Evolutionary conservation across 225 moss, liverwort and hornwort genomes (phyloP), one percentile per base, ranked within the genome.

Genomic region (Straminergon stramineum): DNA sequence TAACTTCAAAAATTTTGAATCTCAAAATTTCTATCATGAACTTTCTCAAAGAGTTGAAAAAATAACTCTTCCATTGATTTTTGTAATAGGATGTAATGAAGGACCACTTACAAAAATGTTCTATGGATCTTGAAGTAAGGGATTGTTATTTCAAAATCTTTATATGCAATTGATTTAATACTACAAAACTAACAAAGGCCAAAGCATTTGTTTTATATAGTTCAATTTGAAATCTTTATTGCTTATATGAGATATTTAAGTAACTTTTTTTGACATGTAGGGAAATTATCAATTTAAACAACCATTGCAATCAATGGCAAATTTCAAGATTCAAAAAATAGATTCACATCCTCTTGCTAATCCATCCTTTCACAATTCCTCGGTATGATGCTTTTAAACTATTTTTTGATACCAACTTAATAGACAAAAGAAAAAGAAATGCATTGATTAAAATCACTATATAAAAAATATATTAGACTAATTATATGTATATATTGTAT

Each of bases 301-400:
- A 7, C 45, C 75, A 15, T 39, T 88, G 11, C 78, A 79, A 15
- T 62, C 86, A 79, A 64, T 86, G 35, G 18, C 51, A 89, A 79
- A 84, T 84, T 89, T 90, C 10, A 89, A 74, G 26, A 84, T 86
- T 71, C 86, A 90, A 86, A 56, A 86, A 57, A 79, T 58, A 60
- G 79, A 90, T n/a, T 28, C 79, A 9, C 74, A 89, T 55, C 58
- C 37, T 79, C 41, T 55, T 53, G 7, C 37, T 11, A 15, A 19
- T 35, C 37, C 82, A 28, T 9, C 41, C 58, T 41, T 86, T 52
- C 67, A 84, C 37, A 74, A 60, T 45, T 60, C 88, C 5, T 52
- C 60, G 1, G 84, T 92, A 92, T 8, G 32, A 71, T 57, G 48
- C 9, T 27, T 48, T 6, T 5, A 18, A 41, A 83, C 1, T 28